phyloP scores from a whole-genome alignment of 2,329 filamentous ascomycete species.

The Talaromyces islandicus region DNA sequence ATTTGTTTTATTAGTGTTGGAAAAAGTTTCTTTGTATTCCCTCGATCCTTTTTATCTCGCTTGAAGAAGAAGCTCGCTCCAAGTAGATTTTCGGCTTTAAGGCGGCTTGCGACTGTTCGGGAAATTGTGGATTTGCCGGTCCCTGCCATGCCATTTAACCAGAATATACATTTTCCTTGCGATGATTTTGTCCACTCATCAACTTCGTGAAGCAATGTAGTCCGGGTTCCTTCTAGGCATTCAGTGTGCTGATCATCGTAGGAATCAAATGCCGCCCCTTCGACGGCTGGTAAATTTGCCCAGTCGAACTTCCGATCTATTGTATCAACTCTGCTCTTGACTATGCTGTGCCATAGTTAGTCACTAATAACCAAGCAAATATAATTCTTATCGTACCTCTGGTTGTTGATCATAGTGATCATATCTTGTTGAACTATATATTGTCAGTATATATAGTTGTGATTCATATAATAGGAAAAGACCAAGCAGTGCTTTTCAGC shows the following conservation, averaged over 20 bases:
- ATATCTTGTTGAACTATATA: too few species aligned
- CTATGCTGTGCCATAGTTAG: too few species aligned
- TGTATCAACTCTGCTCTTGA: too few species aligned
- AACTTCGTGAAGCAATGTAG: constrained; percentile 18
- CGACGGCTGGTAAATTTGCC: background rate
- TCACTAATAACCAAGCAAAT: too few species aligned
- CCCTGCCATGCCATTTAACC: constrained; percentile 20
- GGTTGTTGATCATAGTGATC: too few species aligned
- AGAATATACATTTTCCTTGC: constrained; percentile 22
- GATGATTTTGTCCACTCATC: constrained; percentile 19
- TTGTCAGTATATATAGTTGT: too few species aligned
- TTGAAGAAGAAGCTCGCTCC: constrained; percentile 44
- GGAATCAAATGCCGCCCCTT: constrained; percentile 17
- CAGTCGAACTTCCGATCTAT: too few species aligned
- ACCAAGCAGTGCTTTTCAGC: too few species aligned
- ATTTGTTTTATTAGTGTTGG: too few species aligned
- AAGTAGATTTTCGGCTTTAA: constrained; percentile 17
- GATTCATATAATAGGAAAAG: too few species aligned
- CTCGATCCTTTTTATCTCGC: constrained; percentile 31
- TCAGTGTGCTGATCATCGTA: constrained; percentile 11
- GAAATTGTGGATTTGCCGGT: constrained; percentile 20
- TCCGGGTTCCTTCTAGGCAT: constrained; percentile 22
- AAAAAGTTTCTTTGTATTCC: constrained; percentile 5
- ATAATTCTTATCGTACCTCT: too few species aligned
- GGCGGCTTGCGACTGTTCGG: constrained; percentile 22